Evolutionary conservation across 768 basidiomycete species (phyloP).

Genomic region (Phanerodontia chrysosporium): DNA sequence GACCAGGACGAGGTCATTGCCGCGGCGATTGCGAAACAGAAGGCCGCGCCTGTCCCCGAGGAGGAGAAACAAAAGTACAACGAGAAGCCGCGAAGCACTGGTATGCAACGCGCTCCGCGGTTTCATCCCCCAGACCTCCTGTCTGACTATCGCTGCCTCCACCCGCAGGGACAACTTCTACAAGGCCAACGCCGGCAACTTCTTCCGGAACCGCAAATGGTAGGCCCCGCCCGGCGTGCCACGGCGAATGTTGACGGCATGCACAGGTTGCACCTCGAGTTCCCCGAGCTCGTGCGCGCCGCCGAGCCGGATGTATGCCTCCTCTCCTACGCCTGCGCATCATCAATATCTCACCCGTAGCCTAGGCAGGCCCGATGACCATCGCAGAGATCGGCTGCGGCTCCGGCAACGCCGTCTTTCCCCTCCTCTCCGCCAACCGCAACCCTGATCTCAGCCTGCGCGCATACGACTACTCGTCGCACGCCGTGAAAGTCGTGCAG

Average conservation of each 20-base stretch:
- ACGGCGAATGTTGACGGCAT: neutral
- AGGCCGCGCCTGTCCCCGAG: conserved; percentile 64
- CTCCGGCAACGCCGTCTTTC: conserved; percentile 96
- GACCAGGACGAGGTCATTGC: conserved; percentile 77
- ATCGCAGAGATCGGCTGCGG: conserved; percentile 93
- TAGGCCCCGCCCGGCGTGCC: conserved; percentile 16
- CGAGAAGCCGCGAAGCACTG: conserved; percentile 71
- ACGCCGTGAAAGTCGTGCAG: conserved; percentile 88
- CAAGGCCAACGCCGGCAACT: conserved; percentile 77
- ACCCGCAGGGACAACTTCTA: conserved; percentile 87
- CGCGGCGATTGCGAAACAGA: conserved; percentile 67
- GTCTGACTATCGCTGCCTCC: neutral
- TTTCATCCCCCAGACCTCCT: neutral
- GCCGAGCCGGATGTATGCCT: conserved; percentile 56
- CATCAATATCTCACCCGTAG: neutral
- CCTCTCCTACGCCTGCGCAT: neutral
- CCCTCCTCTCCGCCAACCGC: conserved; percentile 74
- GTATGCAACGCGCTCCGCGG: conserved; percentile 32
- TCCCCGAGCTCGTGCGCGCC: conserved; percentile 78
- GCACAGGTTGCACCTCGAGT: conserved; percentile 85
- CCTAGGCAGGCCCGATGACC: conserved; percentile 73
- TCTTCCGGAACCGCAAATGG: conserved; percentile 96
- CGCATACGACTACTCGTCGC: conserved; percentile 88
- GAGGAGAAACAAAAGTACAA: conserved; percentile 71
- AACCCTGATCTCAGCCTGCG: conserved; percentile 72